Base-by-base conservation (phyloP, 164 flowering plant species). In the Saururus chinensis region DNA sequence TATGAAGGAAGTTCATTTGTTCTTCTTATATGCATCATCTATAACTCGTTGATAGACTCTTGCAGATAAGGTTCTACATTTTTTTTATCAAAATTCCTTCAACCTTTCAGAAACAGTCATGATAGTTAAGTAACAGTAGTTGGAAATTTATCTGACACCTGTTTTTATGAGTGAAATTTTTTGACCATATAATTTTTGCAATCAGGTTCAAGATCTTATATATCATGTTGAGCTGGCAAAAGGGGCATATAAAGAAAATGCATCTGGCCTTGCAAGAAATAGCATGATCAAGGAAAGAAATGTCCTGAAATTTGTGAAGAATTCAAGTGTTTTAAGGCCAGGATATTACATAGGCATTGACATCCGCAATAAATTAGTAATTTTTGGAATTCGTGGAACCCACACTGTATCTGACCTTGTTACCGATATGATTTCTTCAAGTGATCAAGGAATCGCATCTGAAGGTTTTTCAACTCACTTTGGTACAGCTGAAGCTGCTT, bases 401-500 rank as follows among this genome's bases (percentile, higher is more conserved):
- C 95, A 88, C 66, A 81, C 91, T 7, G 86, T 87, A 0, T 90
- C 80, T 75, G 99, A 93, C 56, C 80, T 93, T 60, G 77, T 93
- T 25, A 93, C 99, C 48, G 89, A 88, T 53, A 77, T 93, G 72
- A 84, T 84, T 57, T 73, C 95, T 69, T 80, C 92, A 53, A 82
- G 96, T 62, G 80, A 83, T 64, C 78, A 70, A 71, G 96, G 83
- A 66, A 75, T 88, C 62, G 83, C 88, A 59, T 78, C 79, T 73
- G 96, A 90, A 72, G 97, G 96, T 58, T 93, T 79, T 70, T 84
- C 95, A 53, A 81, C 92, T 13, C 99, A 90, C 74, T 93, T 93
- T 78, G 97, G 99, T 56, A 88, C 86, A 1, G 83, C 91, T 60
- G 96, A 93, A 81, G 92, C 96, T 66, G 97, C 97, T 73, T 88